A percentile compares a stretch with the other conserved stretches of the same genome.
phyloP scores from a whole-genome alignment of 352 stramenopile genomes.

The Pythium coloratum region DNA sequence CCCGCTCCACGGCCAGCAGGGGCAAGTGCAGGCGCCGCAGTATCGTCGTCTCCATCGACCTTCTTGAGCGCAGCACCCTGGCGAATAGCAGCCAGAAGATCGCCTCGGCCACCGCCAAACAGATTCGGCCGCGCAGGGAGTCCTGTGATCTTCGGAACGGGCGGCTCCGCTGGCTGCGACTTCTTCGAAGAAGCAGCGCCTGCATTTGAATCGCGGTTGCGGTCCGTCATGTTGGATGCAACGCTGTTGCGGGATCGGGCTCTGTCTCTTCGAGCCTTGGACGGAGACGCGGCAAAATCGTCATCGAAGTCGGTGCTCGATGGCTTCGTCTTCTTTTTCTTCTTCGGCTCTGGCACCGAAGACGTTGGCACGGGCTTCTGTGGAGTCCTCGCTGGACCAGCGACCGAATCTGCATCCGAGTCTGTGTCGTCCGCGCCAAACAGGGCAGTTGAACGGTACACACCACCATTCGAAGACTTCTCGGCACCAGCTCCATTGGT shows the following conservation, averaged over 20 bases:
- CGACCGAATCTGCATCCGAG: constrained; percentile 62
- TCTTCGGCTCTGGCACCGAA: constrained; percentile 18
- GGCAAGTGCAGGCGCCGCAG: not conserved
- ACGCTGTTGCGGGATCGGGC: constrained; percentile 26
- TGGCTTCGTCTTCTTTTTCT: constrained; percentile 26
- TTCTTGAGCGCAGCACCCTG: constrained; percentile 66
- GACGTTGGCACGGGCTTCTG: constrained; percentile 1
- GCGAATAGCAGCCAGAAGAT: constrained; percentile 78
- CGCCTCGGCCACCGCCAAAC: constrained; percentile 64
- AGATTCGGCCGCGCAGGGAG: constrained; percentile 66
- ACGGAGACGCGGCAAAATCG: not conserved
- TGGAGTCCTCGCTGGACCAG: constrained; percentile 25
- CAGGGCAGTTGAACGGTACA: constrained; percentile 37
- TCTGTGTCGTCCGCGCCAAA: constrained; percentile 59
- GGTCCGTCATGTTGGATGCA: constrained; percentile 9
- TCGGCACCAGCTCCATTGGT: not conserved
- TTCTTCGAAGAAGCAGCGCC: not conserved
- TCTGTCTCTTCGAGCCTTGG: constrained; percentile 20
- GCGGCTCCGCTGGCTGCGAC: constrained; percentile 14
- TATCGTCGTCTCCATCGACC: constrained; percentile 1
- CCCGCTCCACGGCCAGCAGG: constrained; percentile 7
- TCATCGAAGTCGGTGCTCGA: constrained; percentile 30
- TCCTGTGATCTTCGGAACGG: constrained; percentile 34
- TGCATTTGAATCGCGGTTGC: not conserved
- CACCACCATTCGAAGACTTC: constrained; percentile 9